Conservation (phyloP, 1,139 yeast species). For the Pichia sp. region DNA sequence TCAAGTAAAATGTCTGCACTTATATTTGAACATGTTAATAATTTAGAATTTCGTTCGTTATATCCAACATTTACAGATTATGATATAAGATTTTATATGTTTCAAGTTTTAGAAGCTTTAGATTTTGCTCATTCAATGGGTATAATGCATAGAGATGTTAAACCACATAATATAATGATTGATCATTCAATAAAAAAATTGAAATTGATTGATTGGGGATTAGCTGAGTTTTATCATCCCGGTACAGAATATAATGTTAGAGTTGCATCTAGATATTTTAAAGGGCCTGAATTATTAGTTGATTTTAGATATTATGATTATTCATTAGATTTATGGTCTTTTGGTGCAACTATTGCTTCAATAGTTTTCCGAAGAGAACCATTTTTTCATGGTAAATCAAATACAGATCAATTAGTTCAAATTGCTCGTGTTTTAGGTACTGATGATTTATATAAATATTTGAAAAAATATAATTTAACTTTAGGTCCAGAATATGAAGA, state of each 20-base stretch:
- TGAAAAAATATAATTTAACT: slow-evolving; percentile 54
- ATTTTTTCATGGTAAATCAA: slow-evolving; percentile 71
- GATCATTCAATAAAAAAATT: slow-evolving; percentile 59
- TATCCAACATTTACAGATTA: slow-evolving; percentile 59
- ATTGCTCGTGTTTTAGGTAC: slow-evolving; percentile 75
- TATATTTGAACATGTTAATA: slow-evolving; percentile 64
- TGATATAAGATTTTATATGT: slow-evolving; percentile 67
- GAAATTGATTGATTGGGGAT: slow-evolving; percentile 77
- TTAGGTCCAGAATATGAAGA: slow-evolving; percentile 58
- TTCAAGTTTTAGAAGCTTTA: slow-evolving; percentile 61
- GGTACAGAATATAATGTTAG: slow-evolving; percentile 76
- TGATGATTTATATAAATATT: slow-evolving; percentile 53
- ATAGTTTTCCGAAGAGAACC: slow-evolving; percentile 74
- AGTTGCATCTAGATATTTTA: slow-evolving; percentile 75
- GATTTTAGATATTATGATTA: slow-evolving; percentile 73
- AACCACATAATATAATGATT: slow-evolving; percentile 82
- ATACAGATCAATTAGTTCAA: slow-evolving; percentile 74
- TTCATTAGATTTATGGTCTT: slow-evolving; percentile 75
- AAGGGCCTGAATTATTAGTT: slow-evolving; percentile 73
- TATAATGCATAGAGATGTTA: slow-evolving; percentile 77
- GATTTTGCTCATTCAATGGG: slow-evolving; percentile 81
- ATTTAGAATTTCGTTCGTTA: slow-evolving; percentile 64
- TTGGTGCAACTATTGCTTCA: slow-evolving; percentile 76
- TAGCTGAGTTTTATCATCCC: slow-evolving; percentile 75
- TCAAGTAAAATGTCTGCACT: slow-evolving; percentile 70